phyloP scores from a whole-genome alignment of 805 yeast genomes.

The Phaffomyces antillensis region DNA sequence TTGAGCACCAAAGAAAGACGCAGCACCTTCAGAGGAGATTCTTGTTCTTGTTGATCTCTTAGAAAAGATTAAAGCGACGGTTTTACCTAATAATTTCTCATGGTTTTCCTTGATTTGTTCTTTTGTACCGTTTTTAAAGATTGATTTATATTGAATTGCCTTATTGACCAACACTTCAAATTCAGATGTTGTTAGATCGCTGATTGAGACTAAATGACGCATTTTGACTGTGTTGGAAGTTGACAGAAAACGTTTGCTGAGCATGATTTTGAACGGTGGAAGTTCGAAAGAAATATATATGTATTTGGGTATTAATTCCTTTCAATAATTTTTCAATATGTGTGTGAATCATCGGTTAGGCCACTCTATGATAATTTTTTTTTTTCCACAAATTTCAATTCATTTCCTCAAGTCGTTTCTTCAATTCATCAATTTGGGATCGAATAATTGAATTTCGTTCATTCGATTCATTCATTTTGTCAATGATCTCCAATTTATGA shows the following conservation, averaged over 20 bases:
- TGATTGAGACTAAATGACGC: slow-evolving; percentile 76
- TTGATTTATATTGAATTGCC: slow-evolving; percentile 61
- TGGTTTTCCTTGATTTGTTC: slow-evolving; percentile 30
- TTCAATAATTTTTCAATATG: neutral
- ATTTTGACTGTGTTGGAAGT: slow-evolving; percentile 6
- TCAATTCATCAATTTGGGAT: too few relatives aligned
- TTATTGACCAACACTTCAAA: slow-evolving; percentile 62
- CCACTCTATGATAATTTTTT: neutral
- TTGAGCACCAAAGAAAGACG: slow-evolving; percentile 85
- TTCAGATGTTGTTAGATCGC: slow-evolving; percentile 69
- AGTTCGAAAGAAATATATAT: neutral
- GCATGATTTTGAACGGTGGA: slow-evolving; percentile 3
- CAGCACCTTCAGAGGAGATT: slow-evolving; percentile 91
- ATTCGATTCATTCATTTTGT: neutral
- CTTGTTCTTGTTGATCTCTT: slow-evolving; percentile 96
- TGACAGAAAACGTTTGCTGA: slow-evolving; percentile 14
- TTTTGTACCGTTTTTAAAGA: slow-evolving; percentile 50
- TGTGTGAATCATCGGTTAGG: slow-evolving; percentile 5
- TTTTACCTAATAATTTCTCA: slow-evolving; percentile 64
- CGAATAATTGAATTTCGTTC: too few relatives aligned
- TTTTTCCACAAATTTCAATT: too few relatives aligned
- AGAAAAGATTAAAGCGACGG: slow-evolving; percentile 76
- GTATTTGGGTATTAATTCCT: neutral
- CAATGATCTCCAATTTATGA: neutral
- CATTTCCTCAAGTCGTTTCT: too few relatives aligned